Conservation (phyloP, 106 monocot genomes). For the Acorus calamus region DNA sequence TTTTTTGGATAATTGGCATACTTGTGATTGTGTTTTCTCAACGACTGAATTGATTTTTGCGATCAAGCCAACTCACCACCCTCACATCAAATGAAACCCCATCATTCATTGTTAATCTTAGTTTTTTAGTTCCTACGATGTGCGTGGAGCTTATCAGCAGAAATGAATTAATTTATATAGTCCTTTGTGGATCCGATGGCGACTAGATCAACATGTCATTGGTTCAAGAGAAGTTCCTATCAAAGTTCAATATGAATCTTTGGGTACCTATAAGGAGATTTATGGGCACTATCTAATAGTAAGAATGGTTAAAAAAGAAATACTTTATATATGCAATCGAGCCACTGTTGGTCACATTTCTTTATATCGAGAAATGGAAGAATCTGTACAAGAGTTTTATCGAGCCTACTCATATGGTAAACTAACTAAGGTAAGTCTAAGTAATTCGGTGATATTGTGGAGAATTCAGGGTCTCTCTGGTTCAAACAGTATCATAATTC, state of each 20-base stretch:
- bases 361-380: constrained; percentile 7
- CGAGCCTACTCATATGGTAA: no score
- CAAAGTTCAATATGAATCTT: constrained; percentile 15
- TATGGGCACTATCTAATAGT: constrained; percentile 1
- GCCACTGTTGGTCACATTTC: not conserved
- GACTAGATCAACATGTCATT: constrained; percentile 8
- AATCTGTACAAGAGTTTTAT: not conserved
- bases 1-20: no score
- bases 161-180: constrained; percentile 11
- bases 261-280: constrained; percentile 7
- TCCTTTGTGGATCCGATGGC: constrained; percentile 5
- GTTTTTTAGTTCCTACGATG: constrained; percentile 13
- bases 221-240: constrained; percentile 7
- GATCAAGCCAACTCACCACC: no score
- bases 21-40: no score
- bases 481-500: no score
- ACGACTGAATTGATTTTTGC: no score
- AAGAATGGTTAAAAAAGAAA: constrained; percentile 6
- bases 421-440: no score
- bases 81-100: no score
- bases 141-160: constrained; percentile 6
- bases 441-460: no score
- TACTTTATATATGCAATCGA: constrained; percentile 1
- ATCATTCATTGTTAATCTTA: no score
- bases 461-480: no score